A percentile compares a stretch with the other conserved stretches of the same genome.
Conservation (phyloP, 164 flowering plant species). For the Magnolia officinalis region DNA sequence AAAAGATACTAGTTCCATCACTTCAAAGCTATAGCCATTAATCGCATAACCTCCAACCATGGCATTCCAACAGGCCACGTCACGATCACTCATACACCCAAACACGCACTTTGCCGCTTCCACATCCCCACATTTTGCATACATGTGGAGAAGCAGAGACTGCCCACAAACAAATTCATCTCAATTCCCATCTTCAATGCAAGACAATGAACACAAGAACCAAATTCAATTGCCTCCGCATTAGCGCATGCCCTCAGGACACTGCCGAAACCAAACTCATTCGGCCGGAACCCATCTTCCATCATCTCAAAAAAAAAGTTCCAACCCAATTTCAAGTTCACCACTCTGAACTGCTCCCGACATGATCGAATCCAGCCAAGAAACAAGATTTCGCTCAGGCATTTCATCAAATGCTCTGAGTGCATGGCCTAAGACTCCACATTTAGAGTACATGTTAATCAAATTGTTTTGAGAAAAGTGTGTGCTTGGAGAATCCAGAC, state of each 20-base stretch:
- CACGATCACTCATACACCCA: constrained; percentile 22
- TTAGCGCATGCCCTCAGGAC: constrained; percentile 31
- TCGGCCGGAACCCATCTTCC: constrained; percentile 35
- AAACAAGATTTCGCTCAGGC: constrained; percentile 43
- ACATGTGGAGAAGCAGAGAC: constrained; percentile 40
- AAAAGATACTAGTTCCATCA: constrained; percentile 21
- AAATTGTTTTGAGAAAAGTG: constrained; percentile 38
- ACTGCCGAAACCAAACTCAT: constrained; percentile 50
- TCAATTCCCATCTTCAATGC: constrained; percentile 40
- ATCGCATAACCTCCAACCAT: constrained; percentile 48
- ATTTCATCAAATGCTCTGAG: constrained; percentile 51
- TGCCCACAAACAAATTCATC: constrained; percentile 35
- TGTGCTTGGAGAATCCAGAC: constrained; percentile 26
- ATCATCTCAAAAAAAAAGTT: constrained; percentile 32
- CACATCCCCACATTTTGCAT: constrained; percentile 35
- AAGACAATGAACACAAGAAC: constrained; percentile 37
- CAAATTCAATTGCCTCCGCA: constrained; percentile 18
- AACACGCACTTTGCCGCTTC: constrained; percentile 32
- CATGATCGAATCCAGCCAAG: constrained; percentile 50
- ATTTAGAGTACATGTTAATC: constrained; percentile 33
- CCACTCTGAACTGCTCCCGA: constrained; percentile 36
- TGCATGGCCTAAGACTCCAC: constrained; percentile 25
- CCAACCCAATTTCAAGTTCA: constrained; percentile 33
- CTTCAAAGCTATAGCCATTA: constrained; percentile 34
- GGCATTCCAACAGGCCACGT: constrained; percentile 53